Evolutionary conservation across 2,329 filamentous ascomycete genomes (phyloP), one percentile per base, ranked within the genome.

Genomic region (Venturia aucupariae): DNA sequence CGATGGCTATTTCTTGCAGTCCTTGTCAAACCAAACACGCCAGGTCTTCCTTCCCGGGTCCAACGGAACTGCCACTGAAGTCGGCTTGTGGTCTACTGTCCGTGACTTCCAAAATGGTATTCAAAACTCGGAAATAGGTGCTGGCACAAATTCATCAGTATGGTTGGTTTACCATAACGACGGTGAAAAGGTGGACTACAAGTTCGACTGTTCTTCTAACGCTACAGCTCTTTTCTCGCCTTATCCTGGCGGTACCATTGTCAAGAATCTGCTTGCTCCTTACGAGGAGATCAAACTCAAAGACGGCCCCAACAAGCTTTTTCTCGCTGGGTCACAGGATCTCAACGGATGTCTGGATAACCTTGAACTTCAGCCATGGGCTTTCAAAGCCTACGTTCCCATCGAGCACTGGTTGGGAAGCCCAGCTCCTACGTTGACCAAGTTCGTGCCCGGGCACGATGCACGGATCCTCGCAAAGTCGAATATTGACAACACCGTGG

Each of bases 191-290:
- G 77, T 76, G 10, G 79, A 78, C 5, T 88, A 86, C 70, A 73
- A 74, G 1, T 86, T 86, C 65, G 79, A 87, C 69, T 88, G 86
- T 71, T n/a, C 59, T 27, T 42, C 59, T 13, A 61, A 41, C 17
- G 38, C 17, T 2, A 73, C 71, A n/a, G 82, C 82, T 2, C 77
- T 87, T 41, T 74, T 87, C 44, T 75, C 85, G 11, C 83, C 85
- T 0, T 88, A 84, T 65, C 74, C 77, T 17, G 71, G 73, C 2
- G 81, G 79, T 10, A 82, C 79, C 1, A 82, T 77, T 0, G 84
- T 88, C 67, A 84, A 82, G 70, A 87, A 86, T 68, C 70, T 88
- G 15, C 86, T 88, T 70, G 83, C 82, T 69, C 84, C 85, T 0
- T 84, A 83, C 68, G 83, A 85, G 32, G 79, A 84, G 66, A 75